Evolutionary conservation across 768 basidiomycete genomes (phyloP), one percentile per base, ranked within the genome.

Genomic region (Rhizopogon sp.): DNA sequence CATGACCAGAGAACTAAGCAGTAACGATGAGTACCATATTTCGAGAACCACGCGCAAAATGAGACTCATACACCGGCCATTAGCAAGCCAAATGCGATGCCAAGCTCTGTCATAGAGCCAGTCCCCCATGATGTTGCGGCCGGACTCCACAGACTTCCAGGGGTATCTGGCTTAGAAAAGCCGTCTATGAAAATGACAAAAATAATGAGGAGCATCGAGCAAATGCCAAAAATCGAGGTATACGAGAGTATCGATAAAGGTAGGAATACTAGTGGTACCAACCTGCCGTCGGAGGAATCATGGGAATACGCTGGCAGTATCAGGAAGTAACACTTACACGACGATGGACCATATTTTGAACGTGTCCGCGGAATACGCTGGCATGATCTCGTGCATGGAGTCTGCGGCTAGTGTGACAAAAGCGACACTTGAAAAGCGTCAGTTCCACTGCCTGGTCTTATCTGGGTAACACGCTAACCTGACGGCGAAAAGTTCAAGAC

Each of bases 361-460:
- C 0, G 83, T 75, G 64, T 83, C 76, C 14, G 85, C 67, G 0
- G 88, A 84, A 59, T 87, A 79, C 4, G 69, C 58, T 6, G 93
- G 92, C 53, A 86, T 73, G 49, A 98, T 74, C 3, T 80, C 77
- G 65, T 91, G 80, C 56, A 97, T 68, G 7, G 90, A 90, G 69
- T 98, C 95, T 9, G 89, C 92, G 58, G 90, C 91, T 3, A 98
- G 70, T 2, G 94, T 91, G 46, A 97, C 81, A n/a, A 96, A 79
- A 49, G 93, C 81, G 33, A 97, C 91, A 57, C 88, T 90, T 50
- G 8, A 47, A 39, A 55, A n/a, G 43, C 14, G 16, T 53, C 14
- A 55, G 17, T 40, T 33, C 57, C 44, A 33, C 28, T 50, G 7
- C n/a, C 42, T 0, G 14, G 22, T 6, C 29, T 44, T 17, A 50